Conservation (phyloP, 139 green algal species). For the Tetratostichococcus sp. region DNA sequence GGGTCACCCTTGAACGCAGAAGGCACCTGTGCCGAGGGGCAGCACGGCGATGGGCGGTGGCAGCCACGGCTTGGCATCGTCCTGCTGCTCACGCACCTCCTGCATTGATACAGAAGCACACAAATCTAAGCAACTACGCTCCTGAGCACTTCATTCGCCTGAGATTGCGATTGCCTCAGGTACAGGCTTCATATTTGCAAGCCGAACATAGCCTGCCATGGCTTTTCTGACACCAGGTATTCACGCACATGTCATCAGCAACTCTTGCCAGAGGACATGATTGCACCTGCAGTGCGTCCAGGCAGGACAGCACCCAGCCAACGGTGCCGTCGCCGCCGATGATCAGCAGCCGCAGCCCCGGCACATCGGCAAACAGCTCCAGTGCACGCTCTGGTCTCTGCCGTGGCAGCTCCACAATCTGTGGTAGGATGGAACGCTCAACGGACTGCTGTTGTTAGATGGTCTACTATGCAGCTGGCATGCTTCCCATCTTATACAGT, state of each 20-base stretch:
- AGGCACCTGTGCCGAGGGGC: slow-evolving; percentile 72
- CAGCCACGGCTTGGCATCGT: slow-evolving; percentile 15
- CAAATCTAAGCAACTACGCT: no score
- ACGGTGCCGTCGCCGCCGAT: slow-evolving; percentile 79
- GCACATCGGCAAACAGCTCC: slow-evolving; percentile 53
- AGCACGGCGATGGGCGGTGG: slow-evolving; percentile 70
- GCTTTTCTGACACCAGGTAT: no score
- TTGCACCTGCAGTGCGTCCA: slow-evolving; percentile 36
- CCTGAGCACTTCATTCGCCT: no score
- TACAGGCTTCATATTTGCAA: no score
- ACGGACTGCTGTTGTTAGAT: no score
- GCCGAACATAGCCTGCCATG: no score
- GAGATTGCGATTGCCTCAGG: no score
- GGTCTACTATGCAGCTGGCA: no score
- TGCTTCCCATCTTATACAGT: no score
- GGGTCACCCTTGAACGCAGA: no score
- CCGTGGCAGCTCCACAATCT: slow-evolving; percentile 59
- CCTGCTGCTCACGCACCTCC: background rate
- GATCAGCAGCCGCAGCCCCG: slow-evolving; percentile 61
- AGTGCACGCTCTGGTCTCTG: slow-evolving; percentile 64
- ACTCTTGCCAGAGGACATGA: no score
- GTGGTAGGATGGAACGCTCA: background rate
- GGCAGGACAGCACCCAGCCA: slow-evolving; percentile 60
- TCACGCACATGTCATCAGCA: no score
- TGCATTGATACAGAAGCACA: background rate